These are phyloP conservation scores for Colletotrichum lupini DNA, from an alignment of 2,329 filamentous ascomycete species.

Conservation along the genomic window DNA sequence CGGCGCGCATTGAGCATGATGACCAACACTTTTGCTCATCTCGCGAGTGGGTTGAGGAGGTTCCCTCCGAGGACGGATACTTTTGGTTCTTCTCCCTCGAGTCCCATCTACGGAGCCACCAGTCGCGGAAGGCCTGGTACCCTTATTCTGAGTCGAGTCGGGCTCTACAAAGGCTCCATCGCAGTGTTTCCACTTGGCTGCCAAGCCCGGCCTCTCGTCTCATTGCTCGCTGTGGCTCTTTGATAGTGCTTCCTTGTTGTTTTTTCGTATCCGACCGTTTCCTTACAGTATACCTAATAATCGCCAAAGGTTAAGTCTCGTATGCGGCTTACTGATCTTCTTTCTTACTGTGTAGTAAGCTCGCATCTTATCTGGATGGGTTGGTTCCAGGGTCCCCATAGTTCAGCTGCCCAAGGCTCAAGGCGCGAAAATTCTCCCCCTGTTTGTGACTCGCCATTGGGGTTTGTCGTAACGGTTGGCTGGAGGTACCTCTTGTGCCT, in stretches of 20 bases:
- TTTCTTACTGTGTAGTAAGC: neutral
- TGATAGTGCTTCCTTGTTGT: neutral
- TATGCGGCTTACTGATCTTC: neutral
- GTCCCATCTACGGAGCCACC: neutral
- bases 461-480: neutral
- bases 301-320: neutral
- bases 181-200: neutral
- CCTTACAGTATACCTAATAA: neutral
- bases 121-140: no score
- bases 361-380: neutral
- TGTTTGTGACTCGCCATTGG: neutral
- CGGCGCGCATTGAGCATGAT: neutral
- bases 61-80: neutral
- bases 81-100: neutral
- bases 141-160: neutral
- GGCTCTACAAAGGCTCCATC: neutral
- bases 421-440: neutral
- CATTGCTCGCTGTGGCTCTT: neutral
- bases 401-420: neutral
- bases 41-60: neutral
- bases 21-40: neutral
- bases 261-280: neutral
- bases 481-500: neutral
- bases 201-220: neutral
- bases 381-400: slow-evolving; percentile 4